Conservation (phyloP, 176 grass and related monocot genomes). For the Puya raimondii region DNA sequence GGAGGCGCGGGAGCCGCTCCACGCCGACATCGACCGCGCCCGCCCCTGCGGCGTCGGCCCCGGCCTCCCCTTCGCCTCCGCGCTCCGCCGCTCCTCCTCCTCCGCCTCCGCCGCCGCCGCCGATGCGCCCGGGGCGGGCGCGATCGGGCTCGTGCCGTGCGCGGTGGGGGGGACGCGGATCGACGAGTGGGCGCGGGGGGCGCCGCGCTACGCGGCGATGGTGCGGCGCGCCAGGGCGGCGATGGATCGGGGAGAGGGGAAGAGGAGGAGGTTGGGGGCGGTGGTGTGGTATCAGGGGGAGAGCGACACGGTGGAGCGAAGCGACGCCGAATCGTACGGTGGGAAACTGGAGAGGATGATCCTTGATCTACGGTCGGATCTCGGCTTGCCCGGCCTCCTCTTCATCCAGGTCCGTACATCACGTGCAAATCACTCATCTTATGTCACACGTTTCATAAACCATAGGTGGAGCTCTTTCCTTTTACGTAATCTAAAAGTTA, state of each 20-base stretch:
- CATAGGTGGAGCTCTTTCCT: no score
- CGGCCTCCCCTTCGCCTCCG: slow-evolving; percentile 66
- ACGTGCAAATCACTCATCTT: slow-evolving; percentile 10
- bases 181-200: slow-evolving; percentile 56
- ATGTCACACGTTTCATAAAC: no score
- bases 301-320: slow-evolving; percentile 59
- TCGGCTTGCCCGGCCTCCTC: slow-evolving; percentile 49
- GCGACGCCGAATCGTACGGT: slow-evolving; percentile 53
- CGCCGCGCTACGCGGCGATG: slow-evolving; percentile 47
- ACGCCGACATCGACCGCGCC: slow-evolving; percentile 77
- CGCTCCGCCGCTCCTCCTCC: slow-evolving; percentile 17
- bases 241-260: slow-evolving; percentile 1
- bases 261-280: slow-evolving; percentile 46
- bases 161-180: slow-evolving; percentile 84
- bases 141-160: slow-evolving; percentile 70
- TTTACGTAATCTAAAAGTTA: no score
- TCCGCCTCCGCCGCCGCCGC: not conserved
- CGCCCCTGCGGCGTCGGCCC: slow-evolving; percentile 85
- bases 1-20: slow-evolving; percentile 55
- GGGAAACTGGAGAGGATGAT: slow-evolving; percentile 64
- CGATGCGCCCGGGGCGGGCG: not conserved
- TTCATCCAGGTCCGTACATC: slow-evolving; percentile 36
- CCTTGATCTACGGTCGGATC: slow-evolving; percentile 60
- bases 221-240: slow-evolving; percentile 54
- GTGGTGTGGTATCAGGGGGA: slow-evolving; percentile 94